Base-by-base conservation (phyloP, 106 monocot species). In the Cymbidium sinense region DNA sequence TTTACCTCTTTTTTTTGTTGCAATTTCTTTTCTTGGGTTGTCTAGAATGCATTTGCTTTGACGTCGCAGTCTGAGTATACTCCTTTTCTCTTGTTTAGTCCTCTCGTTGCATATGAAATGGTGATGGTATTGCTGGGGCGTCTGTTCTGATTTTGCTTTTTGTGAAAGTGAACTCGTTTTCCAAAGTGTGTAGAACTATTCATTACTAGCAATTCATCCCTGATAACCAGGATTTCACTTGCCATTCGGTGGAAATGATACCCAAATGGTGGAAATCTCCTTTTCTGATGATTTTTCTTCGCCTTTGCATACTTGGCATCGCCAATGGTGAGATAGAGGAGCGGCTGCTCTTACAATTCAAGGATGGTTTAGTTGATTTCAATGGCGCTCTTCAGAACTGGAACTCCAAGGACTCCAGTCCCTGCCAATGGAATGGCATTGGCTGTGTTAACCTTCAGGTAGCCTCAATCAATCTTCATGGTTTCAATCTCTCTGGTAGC, bases 401-500 rank as follows among this genome's bases (percentile, higher is more conserved):
- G 93, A 86, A 76, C 77, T 52, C 81, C 28, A 79, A 77, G 4
- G 43, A 52, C 31, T 76, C 77, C 2, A 84, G 21, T 31, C 86
- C 90, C 31, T 93, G 93, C 77, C 67, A 39, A 21, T 90, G 93
- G 93, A 85, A 50, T 43, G 93, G 93, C 58, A 84, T 93, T 50
- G 73, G 37, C 17, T 93, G 93, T 50, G 6, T 61, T 5, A 43
- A 74, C 28, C 58, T 33, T 6, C 70, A 85, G 58, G 94, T 94
- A 72, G 86, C 78, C 41, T 85, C 87, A 28, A 73, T 94, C 3
- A 91, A 81, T 11, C 88, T 94, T 34, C 81, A 87, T 52, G 37
- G 70, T 0, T 80, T 94, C 78, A 91, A 91, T 72, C 94, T 94
- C 73, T 82, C 84, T 13, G 94, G 94, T 35, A 73, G 37, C 34